Base-by-base conservation (phyloP, 345 rosid genomes). In the Trapa bicornis region DNA sequence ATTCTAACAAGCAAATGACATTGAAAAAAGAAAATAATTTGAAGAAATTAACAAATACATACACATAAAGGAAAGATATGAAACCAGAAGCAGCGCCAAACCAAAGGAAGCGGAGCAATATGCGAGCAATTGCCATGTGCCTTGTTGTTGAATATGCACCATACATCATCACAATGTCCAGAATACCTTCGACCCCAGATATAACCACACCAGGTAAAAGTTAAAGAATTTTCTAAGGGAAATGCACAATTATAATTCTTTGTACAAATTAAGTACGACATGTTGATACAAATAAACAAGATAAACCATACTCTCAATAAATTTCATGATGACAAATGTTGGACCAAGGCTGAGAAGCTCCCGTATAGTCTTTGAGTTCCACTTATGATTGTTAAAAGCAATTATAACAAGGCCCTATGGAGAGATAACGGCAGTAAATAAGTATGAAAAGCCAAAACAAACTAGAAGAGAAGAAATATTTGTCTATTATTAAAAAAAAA, bases 81-180 rank as follows among this genome's bases (percentile, higher is more conserved):
- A 82, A 74, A 71, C 84, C 84, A 9, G 99, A 93, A 73, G 94
- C 96, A 64, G 74, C 64, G 66, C 81, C 56, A 74, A 87, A 91
- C 97, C 96, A 91, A 73, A 87, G 68, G 75, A 91, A 88, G 69
- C 99, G 97, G 47, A 91, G 85, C 79, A 83, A 81, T 70, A 93
- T 84, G 70, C 99, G 89, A 72, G 97, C 80, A 70, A 93, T 75
- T 68, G 96, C 99, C 66, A 87, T 72, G 1, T 81, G 85, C 38
- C 89, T 77, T 67, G 97, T 82, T 39, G 96, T 91, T 29, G 97
- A 83, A 85, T 93, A 93, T 54, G 99, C 99, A 35, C 99, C 99
- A 82, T 84, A 88, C 96, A 93, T 84, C 97, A 93, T 90, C 73
- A 88, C 9, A 50, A 91, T 82, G 76, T 93, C 97, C 83, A 93